A percentile compares a stretch with the other conserved stretches of the same genome.
Evolutionary conservation across 2,329 filamentous ascomycete genomes (phyloP).

Genomic region (Whalleya microplaca): DNA sequence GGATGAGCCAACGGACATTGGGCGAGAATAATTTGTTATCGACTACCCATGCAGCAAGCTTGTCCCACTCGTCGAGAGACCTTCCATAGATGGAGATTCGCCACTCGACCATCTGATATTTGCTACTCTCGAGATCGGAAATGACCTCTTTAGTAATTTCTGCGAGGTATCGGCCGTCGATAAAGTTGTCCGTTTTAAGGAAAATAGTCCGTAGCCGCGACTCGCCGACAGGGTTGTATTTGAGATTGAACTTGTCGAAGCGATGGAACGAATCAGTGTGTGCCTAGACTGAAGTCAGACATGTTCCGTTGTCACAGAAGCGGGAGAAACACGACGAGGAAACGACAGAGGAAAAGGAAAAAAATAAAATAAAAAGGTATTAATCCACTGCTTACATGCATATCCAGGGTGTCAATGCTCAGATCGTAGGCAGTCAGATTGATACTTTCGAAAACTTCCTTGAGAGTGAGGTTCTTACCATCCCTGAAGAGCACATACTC

Average conservation of each 20-base stretch:
- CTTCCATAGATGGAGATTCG: constrained; percentile 96
- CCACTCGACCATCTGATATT: constrained; percentile 99
- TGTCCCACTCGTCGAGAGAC: constrained; percentile 94
- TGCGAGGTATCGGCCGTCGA: constrained; percentile 91
- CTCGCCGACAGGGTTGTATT: constrained; percentile 97
- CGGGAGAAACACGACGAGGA: constrained; percentile 24
- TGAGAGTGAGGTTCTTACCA: constrained; percentile 86
- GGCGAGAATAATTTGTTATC: constrained; percentile 98
- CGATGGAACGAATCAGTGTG: constrained; percentile 98
- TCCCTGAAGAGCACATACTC: constrained; percentile 93
- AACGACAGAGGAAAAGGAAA: too few relatives aligned
- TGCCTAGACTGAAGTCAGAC: constrained; percentile 56
- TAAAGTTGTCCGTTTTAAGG: constrained; percentile 97
- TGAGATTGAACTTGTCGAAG: constrained; percentile 99
- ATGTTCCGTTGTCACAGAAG: background rate
- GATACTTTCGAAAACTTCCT: constrained; percentile 95
- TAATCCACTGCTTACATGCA: constrained; percentile 71
- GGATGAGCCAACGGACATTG: constrained; percentile 96
- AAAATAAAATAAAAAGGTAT: too few relatives aligned
- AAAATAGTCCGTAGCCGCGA: constrained; percentile 97
- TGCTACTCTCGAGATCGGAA: constrained; percentile 94
- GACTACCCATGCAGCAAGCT: constrained; percentile 93
- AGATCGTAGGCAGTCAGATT: constrained; percentile 96
- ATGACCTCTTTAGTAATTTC: constrained; percentile 99
- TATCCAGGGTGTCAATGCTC: constrained; percentile 97